Base-by-base conservation (phyloP, 306 rosid species). In the Medicago lupulina region DNA sequence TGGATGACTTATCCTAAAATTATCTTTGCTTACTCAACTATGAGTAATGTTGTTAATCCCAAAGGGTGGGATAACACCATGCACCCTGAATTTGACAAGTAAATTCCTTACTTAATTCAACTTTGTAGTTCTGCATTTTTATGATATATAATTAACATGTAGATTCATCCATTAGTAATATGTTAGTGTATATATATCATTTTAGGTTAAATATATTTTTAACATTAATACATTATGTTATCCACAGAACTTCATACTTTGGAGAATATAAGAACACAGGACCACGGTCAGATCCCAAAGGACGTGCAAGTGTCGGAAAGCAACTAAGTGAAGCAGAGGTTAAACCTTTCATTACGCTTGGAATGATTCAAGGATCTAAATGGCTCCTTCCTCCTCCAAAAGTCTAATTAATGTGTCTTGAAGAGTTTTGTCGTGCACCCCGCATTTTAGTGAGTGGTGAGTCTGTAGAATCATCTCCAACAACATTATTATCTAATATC, bases 301-400 rank as follows among this genome's bases (percentile, higher is more conserved):
- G 31, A 0, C 83, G 88, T 55, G 79, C 34, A 3, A 21, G 34
- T 2, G 74, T 19, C 31, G 13, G 65, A 10, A 87, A 79, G 67
- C 64, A 80, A 36, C 54, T 86, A 1, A 81, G 3, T 7, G 74
- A 43, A 0, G 41, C 17, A 1, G 71, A 82, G 55, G 88, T 15
- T 18, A 60, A 34, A 11, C 89, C 85, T 43, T 89, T 78, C 74
- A 2, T 89, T 23, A 23, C 60, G 2, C 87, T 89, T 3, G 80
- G 25, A 50, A 62, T 40, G 51, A 74, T 89, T 75, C 19, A 86
- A 40, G 92, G 58, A 36, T 80, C 90, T n/a, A 65, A 55, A 17
- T 89, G 90, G 92, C 8, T 89, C 66, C 92, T 87, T 34, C 95
- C 95, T 82, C 87, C 87, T 12, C 87, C 91, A 2, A 23, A 66